Evolutionary conservation across 495 filamentous ascomycete species (phyloP), one percentile per base, ranked within the genome.

Genomic region (Durotheca rogersii): DNA sequence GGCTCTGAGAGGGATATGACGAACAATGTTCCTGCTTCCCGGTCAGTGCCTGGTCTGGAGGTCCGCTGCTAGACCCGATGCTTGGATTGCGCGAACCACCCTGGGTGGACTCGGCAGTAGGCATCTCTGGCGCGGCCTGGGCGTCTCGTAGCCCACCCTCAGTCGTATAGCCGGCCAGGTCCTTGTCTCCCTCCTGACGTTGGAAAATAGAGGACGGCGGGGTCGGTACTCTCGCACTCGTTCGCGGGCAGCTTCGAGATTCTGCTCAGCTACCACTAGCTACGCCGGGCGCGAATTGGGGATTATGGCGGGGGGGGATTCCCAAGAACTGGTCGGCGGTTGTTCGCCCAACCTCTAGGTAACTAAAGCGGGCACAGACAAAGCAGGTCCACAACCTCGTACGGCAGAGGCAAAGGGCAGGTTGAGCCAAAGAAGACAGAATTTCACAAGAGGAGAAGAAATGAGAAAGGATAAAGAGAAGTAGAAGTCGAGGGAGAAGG

Each of bases 21-120:
- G 48, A 68, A 96, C 91, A 98, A 66, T 98, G 94, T 69, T 98
- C 93, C 79, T 98, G 94, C 71, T 95, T 97, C 47, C 93, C 93
- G 1, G 90, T 95, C 54, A 98, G 71, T 21, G 63, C 60, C 51
- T 75, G 71, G 37, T 55, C 52, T 9, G 67, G 62, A 31, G 58
- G 53, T 36, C 60, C 55, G 21, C 50, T 53, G 21, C 50, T 15
- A 12, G 53, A 34, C 12, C 19, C 20, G 39, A 42, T 41, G 10
- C 47, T 33, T 44, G 35, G 37, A 29, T 43, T 51, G 47, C 36
- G 39, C 31, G 49, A 33, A 44, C 40, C 53, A 60, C 60, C 56
- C 41, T 58, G 62, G 48, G 45, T 29, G 37, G 46, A 37, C 43
- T 60, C 44, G 27, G 27, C 25, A 33, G 35, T 10, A 58, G 62